A percentile compares a stretch with the other conserved stretches of the same genome.
phyloP scores from a whole-genome alignment of 2,329 filamentous ascomycete genomes.

The Exophiala spinifera region DNA sequence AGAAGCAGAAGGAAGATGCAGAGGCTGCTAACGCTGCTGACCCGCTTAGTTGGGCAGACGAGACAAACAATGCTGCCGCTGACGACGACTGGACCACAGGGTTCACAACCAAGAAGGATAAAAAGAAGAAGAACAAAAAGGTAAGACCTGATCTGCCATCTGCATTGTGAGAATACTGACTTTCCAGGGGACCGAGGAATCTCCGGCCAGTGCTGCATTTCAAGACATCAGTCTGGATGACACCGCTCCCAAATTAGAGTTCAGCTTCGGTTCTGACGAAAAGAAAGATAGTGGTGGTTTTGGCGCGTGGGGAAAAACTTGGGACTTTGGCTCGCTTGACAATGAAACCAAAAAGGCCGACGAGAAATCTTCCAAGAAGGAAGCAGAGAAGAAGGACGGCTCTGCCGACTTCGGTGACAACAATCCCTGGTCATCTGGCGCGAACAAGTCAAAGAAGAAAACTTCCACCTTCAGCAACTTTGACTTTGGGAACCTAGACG shows the following conservation, averaged over 20 bases:
- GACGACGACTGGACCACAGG: constrained; percentile 52
- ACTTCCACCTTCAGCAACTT: constrained; percentile 36
- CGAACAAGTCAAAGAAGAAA: constrained; percentile 38
- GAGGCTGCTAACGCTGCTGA: constrained; percentile 33
- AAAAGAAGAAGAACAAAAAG: constrained; percentile 56
- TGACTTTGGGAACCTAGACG: constrained; percentile 44
- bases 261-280: constrained; percentile 52
- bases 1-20: constrained; percentile 35
- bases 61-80: constrained; percentile 39
- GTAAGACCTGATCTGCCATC: constrained; percentile 35
- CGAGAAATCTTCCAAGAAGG: constrained; percentile 28
- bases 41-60: constrained; percentile 47
- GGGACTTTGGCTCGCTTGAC: constrained; percentile 47
- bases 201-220: constrained; percentile 52
- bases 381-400: constrained; percentile 30
- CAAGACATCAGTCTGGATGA: constrained; percentile 68
- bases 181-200: constrained; percentile 34
- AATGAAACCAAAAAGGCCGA: constrained; percentile 33
- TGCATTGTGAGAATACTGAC: constrained; percentile 5
- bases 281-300: constrained; percentile 45
- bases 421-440: constrained; percentile 41
- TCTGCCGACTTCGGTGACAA: constrained; percentile 28
- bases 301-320: constrained; percentile 60
- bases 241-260: constrained; percentile 54
- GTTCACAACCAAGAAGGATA: constrained; percentile 46